Base-by-base conservation (phyloP, 2,329 filamentous ascomycete species). In the Exserohilum turcica region DNA sequence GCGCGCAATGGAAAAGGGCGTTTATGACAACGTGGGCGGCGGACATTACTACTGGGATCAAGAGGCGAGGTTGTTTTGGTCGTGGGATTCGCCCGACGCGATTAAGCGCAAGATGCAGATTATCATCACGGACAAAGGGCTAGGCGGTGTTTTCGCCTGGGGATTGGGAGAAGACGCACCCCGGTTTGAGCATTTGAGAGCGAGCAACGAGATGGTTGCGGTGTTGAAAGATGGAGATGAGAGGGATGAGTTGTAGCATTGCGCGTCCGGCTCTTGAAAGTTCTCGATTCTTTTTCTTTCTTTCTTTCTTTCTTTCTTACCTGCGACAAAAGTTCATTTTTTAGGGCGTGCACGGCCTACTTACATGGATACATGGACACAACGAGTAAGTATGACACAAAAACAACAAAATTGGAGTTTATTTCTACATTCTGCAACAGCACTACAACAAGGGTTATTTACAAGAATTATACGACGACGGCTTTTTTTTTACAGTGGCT, bases 91-190 rank as follows among this genome's bases (percentile, higher is more conserved):
- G 0, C 77, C 81, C 0, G 76, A 78, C 8, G 79, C 84, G n/a
- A 85, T 91, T 46, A 61, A 69, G 29, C 76, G 76, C 55, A 92
- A 91, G 75, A 82, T 90, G 52, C 74, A 78, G 2, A 67, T 78
- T 3, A 78, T 91, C 31, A 76, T 89, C 5, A 75, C 79, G 36
- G 75, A 77, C 13, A 80, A 80, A 65, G 70, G 74, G 2, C 70
- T 91, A 0, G 87, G 88, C 2, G 89, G 89, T 12, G 83, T 89
- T 4, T 90, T 91, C 78, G 87, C 87, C 0, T 91, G 88, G 88
- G 87, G 86, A 2, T 64, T 91, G 48, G 88, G 86, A 2, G 87
- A 91, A 72, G 88, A 91, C 58, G 65, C 63, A 13, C 51, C 61
- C 2, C 46, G 57, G 3, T 74, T 65, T n/a, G 42, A 55, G 47